Evolutionary conservation across 306 rosid species (phyloP).

Genomic region (Cicer bijugum): DNA sequence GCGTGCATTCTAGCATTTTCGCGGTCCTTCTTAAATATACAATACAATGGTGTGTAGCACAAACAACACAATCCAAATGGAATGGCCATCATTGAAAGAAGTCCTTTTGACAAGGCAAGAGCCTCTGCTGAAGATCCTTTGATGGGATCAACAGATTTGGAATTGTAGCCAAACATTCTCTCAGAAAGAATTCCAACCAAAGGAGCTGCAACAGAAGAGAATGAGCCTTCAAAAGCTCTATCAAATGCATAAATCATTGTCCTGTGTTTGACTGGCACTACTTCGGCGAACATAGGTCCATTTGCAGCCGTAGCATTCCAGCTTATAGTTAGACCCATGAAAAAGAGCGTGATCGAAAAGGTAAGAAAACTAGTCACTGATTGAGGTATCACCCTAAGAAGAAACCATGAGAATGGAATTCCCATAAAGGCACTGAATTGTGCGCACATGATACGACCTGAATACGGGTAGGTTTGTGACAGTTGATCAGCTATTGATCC

Average conservation of each 20-base stretch:
- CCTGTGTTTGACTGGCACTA: conserved; percentile 82
- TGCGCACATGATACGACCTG: conserved; percentile 90
- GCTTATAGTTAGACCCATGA: conserved; percentile 94
- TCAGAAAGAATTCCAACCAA: conserved; percentile 95
- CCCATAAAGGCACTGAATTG: conserved; percentile 97
- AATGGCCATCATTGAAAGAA: conserved; percentile 80
- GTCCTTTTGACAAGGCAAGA: conserved; percentile 87
- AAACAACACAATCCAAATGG: conserved; percentile 94
- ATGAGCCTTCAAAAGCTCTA: conserved; percentile 94
- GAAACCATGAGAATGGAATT: conserved; percentile 87
- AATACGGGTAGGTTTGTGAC: conserved; percentile 70
- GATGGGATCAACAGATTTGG: conserved; percentile 70
- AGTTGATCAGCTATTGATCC: conserved; percentile 77
- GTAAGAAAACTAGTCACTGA: conserved; percentile 67
- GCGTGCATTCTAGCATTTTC: conserved; percentile 61
- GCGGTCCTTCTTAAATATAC: conserved; percentile 69
- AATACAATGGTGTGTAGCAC: conserved; percentile 84
- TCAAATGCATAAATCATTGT: conserved; percentile 98
- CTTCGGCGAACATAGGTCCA: conserved; percentile 95
- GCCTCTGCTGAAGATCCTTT: conserved; percentile 79
- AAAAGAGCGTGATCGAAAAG: conserved; percentile 70
- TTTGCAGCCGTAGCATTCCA: conserved; percentile 90
- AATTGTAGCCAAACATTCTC: conserved; percentile 76
- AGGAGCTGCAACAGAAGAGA: conserved; percentile 95
- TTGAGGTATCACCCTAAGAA: conserved; percentile 81